Evolutionary conservation across 2,329 filamentous ascomycete species (phyloP), one percentile per base, ranked within the genome.

Genomic region (Thyridium curvatum): DNA sequence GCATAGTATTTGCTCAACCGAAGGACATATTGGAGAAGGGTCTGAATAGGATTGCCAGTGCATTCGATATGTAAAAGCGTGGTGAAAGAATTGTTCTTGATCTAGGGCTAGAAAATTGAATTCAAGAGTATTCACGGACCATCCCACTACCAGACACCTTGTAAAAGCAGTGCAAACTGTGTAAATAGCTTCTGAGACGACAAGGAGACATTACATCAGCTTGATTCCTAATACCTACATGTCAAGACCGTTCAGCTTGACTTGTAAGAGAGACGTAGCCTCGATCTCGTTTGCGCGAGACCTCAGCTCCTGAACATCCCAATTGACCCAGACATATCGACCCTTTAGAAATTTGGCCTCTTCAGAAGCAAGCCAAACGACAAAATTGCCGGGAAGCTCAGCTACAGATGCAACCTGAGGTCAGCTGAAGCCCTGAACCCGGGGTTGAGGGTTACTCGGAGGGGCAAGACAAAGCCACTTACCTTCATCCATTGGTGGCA

Each of bases 301-400:
- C 13, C 30, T 6, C 12, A 48, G 46, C 34, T 48, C 46, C 3
- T 46, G 36, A 0, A 34, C 42, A 32, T 48, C 42, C 46, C 46
- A 48, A 30, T 48, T 45, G 8, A 33, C 32, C 44, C 44, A 48
- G 32, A 48, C 17, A 13, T 41, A 46, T 34, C 39, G 41, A 10
- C 38, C 34, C 18, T 39, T 42, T 12, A 49, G 30, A 30, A 52
- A 52, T 3, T 26, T 21, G 2, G 45, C 46, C 38, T 52, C 48
- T 10, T 34, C 32, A 12, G 34, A 40, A 9, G 45, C 45, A 1
- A 49, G 42, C 48, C 49, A 50, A 8, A 50, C 32, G 3, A 30
- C 33, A 15, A 48, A 50, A 12, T 37, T 35, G 1, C 18, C 48
- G 21, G 46, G 40, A 6, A 50, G 39, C 16, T 45, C 31, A n/a